Evolutionary conservation across 2,329 filamentous ascomycete genomes (phyloP).

Genomic region (Sporothrix protearum): DNA sequence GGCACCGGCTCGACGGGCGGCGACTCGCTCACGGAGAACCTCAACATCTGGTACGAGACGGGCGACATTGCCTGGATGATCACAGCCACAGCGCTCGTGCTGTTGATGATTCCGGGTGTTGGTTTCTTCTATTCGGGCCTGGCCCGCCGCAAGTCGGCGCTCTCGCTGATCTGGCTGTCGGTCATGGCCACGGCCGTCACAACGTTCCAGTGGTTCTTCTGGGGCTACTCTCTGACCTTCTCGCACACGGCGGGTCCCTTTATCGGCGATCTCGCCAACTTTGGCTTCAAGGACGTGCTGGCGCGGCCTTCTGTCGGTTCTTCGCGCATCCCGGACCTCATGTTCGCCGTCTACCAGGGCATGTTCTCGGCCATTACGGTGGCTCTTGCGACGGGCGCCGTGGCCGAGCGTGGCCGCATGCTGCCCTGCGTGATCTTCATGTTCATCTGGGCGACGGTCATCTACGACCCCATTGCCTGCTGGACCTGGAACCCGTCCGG

Average conservation of each 20-base stretch:
- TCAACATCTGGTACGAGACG: slow-evolving; percentile 70
- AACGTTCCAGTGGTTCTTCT: slow-evolving; percentile 93
- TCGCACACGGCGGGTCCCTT: slow-evolving; percentile 72
- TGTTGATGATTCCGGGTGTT: slow-evolving; percentile 67
- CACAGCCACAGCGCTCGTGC: slow-evolving; percentile 10
- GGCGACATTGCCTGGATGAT: slow-evolving; percentile 21
- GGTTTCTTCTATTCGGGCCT: slow-evolving; percentile 93
- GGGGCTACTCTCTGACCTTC: slow-evolving; percentile 80
- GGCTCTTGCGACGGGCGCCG: slow-evolving; percentile 61
- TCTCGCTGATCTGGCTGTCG: slow-evolving; percentile 87
- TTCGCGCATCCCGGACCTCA: slow-evolving; percentile 69
- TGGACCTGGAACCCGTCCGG: slow-evolving; percentile 75
- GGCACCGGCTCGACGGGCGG: slow-evolving; percentile 62
- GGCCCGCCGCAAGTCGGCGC: slow-evolving; percentile 80
- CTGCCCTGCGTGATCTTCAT: slow-evolving; percentile 62
- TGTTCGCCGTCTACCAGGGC: slow-evolving; percentile 83
- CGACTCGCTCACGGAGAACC: slow-evolving; percentile 61
- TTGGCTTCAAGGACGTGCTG: slow-evolving; percentile 74
- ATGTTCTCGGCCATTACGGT: slow-evolving; percentile 88
- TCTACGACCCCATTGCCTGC: slow-evolving; percentile 71
- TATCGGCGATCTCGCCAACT: slow-evolving; percentile 75
- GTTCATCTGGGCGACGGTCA: slow-evolving; percentile 67
- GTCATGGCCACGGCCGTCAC: slow-evolving; percentile 81
- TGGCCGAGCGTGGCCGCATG: slow-evolving; percentile 59
- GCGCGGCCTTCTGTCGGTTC: slow-evolving; percentile 72